A percentile compares a stretch with the other conserved stretches of the same genome.
phyloP scores from a whole-genome alignment of 345 rosid genomes.

The Euphorbia lathyris region DNA sequence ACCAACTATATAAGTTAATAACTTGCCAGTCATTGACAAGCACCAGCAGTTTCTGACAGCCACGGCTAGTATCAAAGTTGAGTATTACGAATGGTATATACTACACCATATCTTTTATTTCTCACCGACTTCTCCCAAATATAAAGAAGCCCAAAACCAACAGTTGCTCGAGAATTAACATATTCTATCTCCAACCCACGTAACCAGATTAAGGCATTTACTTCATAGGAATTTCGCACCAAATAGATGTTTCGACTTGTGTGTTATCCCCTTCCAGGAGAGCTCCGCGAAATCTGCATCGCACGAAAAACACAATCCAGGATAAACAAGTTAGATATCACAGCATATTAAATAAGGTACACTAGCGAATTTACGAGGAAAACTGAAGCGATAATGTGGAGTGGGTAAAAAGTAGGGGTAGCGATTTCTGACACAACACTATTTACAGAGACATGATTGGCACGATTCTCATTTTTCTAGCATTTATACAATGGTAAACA shows the following conservation, averaged over 20 bases:
- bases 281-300: slow-evolving; percentile 37
- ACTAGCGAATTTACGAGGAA: no score
- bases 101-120: slow-evolving; percentile 26
- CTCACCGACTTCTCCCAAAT: slow-evolving; percentile 30
- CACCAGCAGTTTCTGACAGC: slow-evolving; percentile 26
- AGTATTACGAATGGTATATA: slow-evolving; percentile 24
- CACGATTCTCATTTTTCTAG: no score
- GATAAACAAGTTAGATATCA: background rate
- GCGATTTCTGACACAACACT: no score
- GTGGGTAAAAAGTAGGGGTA: no score
- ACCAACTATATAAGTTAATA: slow-evolving; percentile 8
- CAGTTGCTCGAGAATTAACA: slow-evolving; percentile 32
- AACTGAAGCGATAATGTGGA: background rate
- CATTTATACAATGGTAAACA: no score
- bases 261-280: slow-evolving; percentile 27
- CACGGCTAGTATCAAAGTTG: slow-evolving; percentile 20
- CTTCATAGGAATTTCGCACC: slow-evolving; percentile 36
- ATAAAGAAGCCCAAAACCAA: slow-evolving; percentile 26
- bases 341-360: no score
- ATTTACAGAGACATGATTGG: no score
- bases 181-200: slow-evolving; percentile 39
- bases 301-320: background rate
- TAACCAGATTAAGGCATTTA: slow-evolving; percentile 39
- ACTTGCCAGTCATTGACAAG: slow-evolving; percentile 9
- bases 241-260: slow-evolving; percentile 25